Conservation (phyloP, 768 basidiomycete genomes). For the Boletus barrowsii region DNA sequence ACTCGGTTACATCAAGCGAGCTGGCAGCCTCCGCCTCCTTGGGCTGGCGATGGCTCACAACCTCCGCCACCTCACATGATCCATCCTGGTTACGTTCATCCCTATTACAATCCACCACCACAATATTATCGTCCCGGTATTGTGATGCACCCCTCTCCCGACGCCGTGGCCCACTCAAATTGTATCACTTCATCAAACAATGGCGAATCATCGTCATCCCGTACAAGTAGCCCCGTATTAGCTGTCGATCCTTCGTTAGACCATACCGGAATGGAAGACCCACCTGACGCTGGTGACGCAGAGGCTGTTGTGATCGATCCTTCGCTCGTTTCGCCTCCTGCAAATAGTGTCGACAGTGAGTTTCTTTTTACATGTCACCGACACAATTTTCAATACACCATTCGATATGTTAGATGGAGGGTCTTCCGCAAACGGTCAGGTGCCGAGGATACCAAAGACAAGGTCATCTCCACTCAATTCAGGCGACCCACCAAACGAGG, state of each 20-base stretch:
- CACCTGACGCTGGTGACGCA: slow-evolving; percentile 7
- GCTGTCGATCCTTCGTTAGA: slow-evolving; percentile 26
- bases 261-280: slow-evolving; percentile 12
- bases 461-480: slow-evolving; percentile 7
- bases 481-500: slow-evolving; percentile 8
- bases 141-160: slow-evolving; percentile 23
- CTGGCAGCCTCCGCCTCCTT: slow-evolving; percentile 39
- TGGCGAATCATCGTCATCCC: slow-evolving; percentile 28
- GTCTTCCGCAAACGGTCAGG: slow-evolving; percentile 8
- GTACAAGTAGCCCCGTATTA: slow-evolving; percentile 24
- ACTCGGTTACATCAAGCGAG: slow-evolving; percentile 42
- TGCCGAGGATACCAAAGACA: slow-evolving; percentile 5
- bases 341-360: slow-evolving; percentile 19
- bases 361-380: slow-evolving; percentile 19
- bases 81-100: slow-evolving; percentile 37
- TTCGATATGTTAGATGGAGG: slow-evolving; percentile 34
- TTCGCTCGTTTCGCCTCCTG: slow-evolving; percentile 30
- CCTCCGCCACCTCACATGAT: slow-evolving; percentile 30
- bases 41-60: slow-evolving; percentile 36
- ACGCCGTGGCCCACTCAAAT: slow-evolving; percentile 18
- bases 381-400: slow-evolving; percentile 34
- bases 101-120: slow-evolving; percentile 35
- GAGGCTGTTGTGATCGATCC: slow-evolving; percentile 37
- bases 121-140: slow-evolving; percentile 47
- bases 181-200: slow-evolving; percentile 21